Evolutionary conservation across 164 flowering plant genomes (phyloP).

Genomic region (Amborella trichopoda): DNA sequence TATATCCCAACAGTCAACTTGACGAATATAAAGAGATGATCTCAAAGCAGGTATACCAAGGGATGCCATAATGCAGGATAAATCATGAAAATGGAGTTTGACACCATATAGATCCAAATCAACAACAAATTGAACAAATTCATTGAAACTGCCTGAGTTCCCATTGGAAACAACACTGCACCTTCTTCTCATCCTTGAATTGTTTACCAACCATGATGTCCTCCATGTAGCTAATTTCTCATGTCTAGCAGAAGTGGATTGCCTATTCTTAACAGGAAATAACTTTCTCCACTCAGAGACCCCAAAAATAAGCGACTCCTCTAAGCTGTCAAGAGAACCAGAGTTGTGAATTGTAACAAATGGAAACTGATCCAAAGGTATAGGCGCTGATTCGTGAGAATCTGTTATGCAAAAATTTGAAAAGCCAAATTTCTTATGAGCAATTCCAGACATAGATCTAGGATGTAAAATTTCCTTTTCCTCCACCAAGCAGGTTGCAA

Average conservation of each 20-base stretch:
- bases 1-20: constrained; percentile 33
- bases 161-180: constrained; percentile 2
- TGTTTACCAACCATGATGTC: constrained; percentile 9
- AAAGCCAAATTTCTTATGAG: constrained; percentile 43
- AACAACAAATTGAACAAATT: constrained; percentile 9
- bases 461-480: constrained; percentile 3
- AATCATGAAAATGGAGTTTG: constrained; percentile 69
- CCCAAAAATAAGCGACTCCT: constrained; percentile 26
- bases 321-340: constrained; percentile 34
- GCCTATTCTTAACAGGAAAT: constrained; percentile 21
- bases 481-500: constrained; percentile 9
- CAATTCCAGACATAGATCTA: constrained; percentile 10
- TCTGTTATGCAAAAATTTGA: constrained; percentile 43
- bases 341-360: constrained; percentile 34
- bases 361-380: constrained; percentile 56
- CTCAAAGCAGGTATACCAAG: constrained; percentile 32
- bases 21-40: constrained; percentile 21
- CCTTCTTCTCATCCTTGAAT: constrained; percentile 5
- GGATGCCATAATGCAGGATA: constrained; percentile 52
- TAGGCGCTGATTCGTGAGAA: constrained; percentile 19
- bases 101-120: constrained; percentile 33
- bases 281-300: constrained; percentile 40
- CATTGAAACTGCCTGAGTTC: constrained; percentile 1
- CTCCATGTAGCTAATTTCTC: constrained; percentile 13
- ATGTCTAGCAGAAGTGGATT: constrained; percentile 9